Evolutionary conservation across 805 yeast genomes (phyloP), one percentile per base, ranked within the genome.

Genomic region (Wickerhamiella shivajii): DNA sequence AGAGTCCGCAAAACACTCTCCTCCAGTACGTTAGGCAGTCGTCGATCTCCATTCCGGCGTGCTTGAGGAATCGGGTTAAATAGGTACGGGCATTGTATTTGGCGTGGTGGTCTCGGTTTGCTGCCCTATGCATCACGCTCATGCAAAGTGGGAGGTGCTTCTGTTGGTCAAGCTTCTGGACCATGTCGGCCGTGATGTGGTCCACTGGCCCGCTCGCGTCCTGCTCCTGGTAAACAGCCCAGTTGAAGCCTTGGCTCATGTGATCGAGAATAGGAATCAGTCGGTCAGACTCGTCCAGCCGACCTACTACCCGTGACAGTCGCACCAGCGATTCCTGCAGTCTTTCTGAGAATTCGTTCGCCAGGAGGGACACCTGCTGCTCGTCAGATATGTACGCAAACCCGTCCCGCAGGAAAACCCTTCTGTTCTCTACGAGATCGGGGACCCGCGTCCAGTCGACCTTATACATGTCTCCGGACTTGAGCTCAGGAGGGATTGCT

Each of bases 251-350:
- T 19, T 69, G 66, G 0, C 92, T 71, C 29, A 90, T 56, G 47
- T 85, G 84, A 47, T 73, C 72, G 41, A 90, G 61, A 18, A 90
- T 71, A 1, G 96, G 96, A 33, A 84, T 59, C 28, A 90, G 57
- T 38, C 99, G 64, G 51, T 84, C 92, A 49, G 84, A 95, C 58
- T 87, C 97, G 49, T 84, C 94, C 36, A 87, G 60, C 8, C 85
- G 65, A 5, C 94, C 92, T 35, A 84, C 59, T 14, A 78, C 67
- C 49, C 77, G 78, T 45, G 83, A 74, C 0, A 96, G 80, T 29
- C 63, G 57, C 15, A 72, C 56, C 42, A 90, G 60, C 14, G 72
- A 69, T 12, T 55, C 50, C 2, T 53, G 51, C 34, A 85, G 57
- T 36, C 59, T 53, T 24, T 60, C 64, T 22, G 70, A 59, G 52